phyloP scores from a whole-genome alignment of 495 filamentous ascomycete genomes.

The Lasiosphaeria hispida region DNA sequence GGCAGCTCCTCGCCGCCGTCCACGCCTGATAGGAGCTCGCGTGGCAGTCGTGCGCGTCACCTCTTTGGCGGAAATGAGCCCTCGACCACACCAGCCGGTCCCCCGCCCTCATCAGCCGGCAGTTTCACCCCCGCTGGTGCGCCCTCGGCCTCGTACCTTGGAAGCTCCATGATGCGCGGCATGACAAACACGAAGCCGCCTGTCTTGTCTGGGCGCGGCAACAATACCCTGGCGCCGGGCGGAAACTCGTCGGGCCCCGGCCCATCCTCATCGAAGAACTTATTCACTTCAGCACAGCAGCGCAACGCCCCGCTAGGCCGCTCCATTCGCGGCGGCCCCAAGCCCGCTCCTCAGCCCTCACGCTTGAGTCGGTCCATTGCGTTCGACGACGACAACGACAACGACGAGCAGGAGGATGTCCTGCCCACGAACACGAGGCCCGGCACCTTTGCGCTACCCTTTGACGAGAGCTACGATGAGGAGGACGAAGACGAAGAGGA shows the following conservation, averaged over 20 bases:
- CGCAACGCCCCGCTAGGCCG: conserved; percentile 43
- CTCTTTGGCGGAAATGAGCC: conserved; percentile 41
- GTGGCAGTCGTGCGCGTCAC: conserved; percentile 11
- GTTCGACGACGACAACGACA: conserved; percentile 35
- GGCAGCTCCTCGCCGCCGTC: conserved; percentile 34
- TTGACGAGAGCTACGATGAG: conserved; percentile 35
- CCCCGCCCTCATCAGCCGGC: conserved; percentile 58
- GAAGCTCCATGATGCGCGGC: conserved; percentile 60
- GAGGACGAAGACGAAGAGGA: conserved; percentile 35
- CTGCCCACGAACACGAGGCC: conserved; percentile 32
- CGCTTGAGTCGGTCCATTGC: conserved; percentile 35
- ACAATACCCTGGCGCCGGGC: conserved; percentile 24
- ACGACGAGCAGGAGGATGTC: conserved; percentile 30
- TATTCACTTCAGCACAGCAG: conserved; percentile 22
- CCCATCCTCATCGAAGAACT: conserved; percentile 22
- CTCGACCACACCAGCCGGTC: conserved; percentile 76
- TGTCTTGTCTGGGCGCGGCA: not conserved
- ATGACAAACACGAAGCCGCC: conserved; percentile 11
- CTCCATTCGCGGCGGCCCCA: conserved; percentile 34
- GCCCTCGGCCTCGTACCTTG: conserved; percentile 61
- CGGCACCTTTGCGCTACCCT: conserved; percentile 36
- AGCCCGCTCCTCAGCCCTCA: conserved; percentile 27
- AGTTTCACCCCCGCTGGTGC: conserved; percentile 75
- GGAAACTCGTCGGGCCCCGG: conserved; percentile 23
- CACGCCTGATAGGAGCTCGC: conserved; percentile 34